Evolutionary conservation across 2,329 filamentous ascomycete genomes (phyloP).

Genomic region (Bertia moriformis): DNA sequence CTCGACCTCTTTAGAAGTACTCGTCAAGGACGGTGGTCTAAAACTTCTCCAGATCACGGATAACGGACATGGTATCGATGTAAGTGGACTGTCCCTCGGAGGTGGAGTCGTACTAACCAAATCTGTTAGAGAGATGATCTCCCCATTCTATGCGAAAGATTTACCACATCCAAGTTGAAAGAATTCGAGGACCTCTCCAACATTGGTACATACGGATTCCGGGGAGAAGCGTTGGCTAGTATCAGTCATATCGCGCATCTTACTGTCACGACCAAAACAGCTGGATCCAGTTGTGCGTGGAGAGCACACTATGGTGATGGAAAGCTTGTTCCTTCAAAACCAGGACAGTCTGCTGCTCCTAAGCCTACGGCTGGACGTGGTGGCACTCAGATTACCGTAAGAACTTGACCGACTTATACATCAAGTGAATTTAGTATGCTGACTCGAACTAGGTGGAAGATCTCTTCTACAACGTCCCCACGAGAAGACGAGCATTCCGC

Average conservation of each 20-base stretch:
- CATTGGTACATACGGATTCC: slow-evolving; percentile 94
- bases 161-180: slow-evolving; percentile 92
- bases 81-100: slow-evolving; percentile 23
- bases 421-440: neutral
- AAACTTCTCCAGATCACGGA: slow-evolving; percentile 95
- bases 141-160: slow-evolving; percentile 81
- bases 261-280: slow-evolving; percentile 84
- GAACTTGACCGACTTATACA: neutral
- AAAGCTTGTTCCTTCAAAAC: slow-evolving; percentile 67
- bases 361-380: slow-evolving; percentile 75
- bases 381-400: slow-evolving; percentile 84
- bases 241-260: slow-evolving; percentile 98
- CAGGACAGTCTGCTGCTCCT: slow-evolving; percentile 72
- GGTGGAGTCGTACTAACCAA: slow-evolving; percentile 2
- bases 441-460: slow-evolving; percentile 41
- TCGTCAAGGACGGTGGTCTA: slow-evolving; percentile 87
- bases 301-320: slow-evolving; percentile 77
- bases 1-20: slow-evolving; percentile 74
- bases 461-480: slow-evolving; percentile 91
- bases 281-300: slow-evolving; percentile 77
- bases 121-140: slow-evolving; percentile 66
- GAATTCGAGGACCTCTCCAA: slow-evolving; percentile 80
- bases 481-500: slow-evolving; percentile 73
- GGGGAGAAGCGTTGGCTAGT: slow-evolving; percentile 87
- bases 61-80: slow-evolving; percentile 90